Evolutionary conservation across 2,329 filamentous ascomycete genomes (phyloP), one percentile per base, ranked within the genome.

Genomic region (Aureobasidium sp.): DNA sequence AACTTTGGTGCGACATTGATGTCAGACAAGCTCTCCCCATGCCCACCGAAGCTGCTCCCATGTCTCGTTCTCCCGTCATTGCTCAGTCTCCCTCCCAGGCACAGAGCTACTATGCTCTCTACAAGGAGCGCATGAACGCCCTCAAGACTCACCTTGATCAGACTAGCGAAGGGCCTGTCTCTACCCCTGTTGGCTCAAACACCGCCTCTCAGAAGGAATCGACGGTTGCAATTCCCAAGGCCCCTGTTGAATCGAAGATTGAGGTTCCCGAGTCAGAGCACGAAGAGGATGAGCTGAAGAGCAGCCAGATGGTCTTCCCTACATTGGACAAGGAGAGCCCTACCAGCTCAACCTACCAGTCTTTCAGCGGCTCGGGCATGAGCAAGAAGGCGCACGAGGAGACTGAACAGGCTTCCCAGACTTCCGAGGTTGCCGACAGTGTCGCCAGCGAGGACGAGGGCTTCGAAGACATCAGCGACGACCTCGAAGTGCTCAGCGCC

Each of bases 271-370:
- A 68, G 11, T 71, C 77, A 56, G 68, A 73, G 44, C 68, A 72
- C 34, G 31, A 45, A 2, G 63, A 66, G 55, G 63, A 67, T 51
- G 52, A 66, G 56, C 52, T 71, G 51, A 67, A 71, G 62, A 66
- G 69, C 49, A 90, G 87, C 76, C 85, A 87, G 69, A 97, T 97
- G 91, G 92, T 97, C 72, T 97, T 97, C 83, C 94, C 94, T 64
- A 96, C 89, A 75, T 83, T 97, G 42, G 91, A 96, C 69, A 96
- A 95, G 78, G 94, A 97, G 77, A 96, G 91, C 11, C 91, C 92
- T 2, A 81, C 85, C 49, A 82, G 87, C 22, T 96, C 91, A 77
- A 83, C 89, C n/a, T 86, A 95, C 69, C 80, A 90, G 72, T 79
- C 82, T n/a, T 74, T 52, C 48, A 45, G 48, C 15, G 58, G 58